phyloP scores from a whole-genome alignment of 2,329 filamentous ascomycete genomes.

The Hysterium pulicare region DNA sequence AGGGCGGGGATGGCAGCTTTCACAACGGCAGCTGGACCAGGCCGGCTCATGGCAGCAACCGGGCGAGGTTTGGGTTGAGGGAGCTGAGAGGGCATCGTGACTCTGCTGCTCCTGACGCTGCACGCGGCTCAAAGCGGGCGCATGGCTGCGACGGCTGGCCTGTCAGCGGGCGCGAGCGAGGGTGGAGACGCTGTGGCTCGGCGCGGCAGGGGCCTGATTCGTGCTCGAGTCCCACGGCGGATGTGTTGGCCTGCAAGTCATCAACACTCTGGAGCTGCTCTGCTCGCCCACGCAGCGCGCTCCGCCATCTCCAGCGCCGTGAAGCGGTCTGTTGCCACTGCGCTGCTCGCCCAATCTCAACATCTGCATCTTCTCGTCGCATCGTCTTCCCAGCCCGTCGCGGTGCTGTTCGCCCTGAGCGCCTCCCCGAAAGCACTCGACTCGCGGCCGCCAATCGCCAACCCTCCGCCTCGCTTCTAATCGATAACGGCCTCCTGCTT shows the following conservation, averaged over 20 bases:
- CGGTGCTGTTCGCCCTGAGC: not conserved
- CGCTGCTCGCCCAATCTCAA: constrained; percentile 7
- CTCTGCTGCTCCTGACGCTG: constrained; percentile 4
- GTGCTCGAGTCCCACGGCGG: constrained; percentile 9
- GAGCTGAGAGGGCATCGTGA: constrained; percentile 8
- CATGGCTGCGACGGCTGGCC: not conserved
- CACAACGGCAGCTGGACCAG: not conserved
- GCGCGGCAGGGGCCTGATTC: constrained; percentile 3
- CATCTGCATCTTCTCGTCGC: constrained; percentile 1
- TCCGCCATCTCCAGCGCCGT: constrained; percentile 12
- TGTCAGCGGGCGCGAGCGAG: constrained; percentile 2
- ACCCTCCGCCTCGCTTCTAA: constrained; percentile 6
- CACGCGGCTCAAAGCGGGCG: constrained; percentile 8
- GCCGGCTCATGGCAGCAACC: constrained; percentile 1
- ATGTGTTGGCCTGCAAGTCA: constrained; percentile 13
- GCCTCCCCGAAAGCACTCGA: constrained; percentile 4
- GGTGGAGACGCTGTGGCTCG: constrained; percentile 4
- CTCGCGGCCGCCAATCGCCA: constrained; percentile 9
- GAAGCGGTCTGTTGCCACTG: constrained; percentile 11
- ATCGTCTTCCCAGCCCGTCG: not conserved
- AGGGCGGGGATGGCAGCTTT: not conserved
- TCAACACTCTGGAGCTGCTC: constrained; percentile 3
- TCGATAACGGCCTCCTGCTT: constrained; percentile 10
- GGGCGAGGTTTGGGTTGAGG: not conserved
- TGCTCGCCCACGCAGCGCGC: too few relatives aligned